Conservation (phyloP, 2,329 filamentous ascomycete genomes). For the Xylariaceae sp. region DNA sequence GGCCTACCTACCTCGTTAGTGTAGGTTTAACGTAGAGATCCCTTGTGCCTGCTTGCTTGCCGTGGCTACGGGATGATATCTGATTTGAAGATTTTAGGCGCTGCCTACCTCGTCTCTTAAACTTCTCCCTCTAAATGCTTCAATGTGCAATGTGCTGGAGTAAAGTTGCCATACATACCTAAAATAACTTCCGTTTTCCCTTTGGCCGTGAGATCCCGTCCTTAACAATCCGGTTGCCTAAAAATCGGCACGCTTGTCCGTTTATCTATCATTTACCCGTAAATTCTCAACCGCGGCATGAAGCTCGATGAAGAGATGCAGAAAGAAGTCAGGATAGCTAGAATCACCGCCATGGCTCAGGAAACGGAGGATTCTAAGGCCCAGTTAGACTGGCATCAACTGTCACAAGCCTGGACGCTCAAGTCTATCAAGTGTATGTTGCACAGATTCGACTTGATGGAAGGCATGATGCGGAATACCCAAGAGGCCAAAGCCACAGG, state of each 20-base stretch:
- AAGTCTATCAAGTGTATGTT: not conserved
- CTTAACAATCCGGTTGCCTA: no score
- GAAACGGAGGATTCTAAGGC: not conserved
- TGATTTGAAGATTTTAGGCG: no score
- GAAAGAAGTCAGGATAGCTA: not conserved
- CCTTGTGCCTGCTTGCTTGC: no score
- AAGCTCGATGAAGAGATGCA: not conserved
- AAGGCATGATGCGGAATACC: constrained; percentile 8
- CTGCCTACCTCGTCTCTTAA: no score
- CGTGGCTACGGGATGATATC: no score
- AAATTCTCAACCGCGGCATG: not conserved
- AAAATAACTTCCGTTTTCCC: no score
- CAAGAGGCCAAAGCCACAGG: constrained; percentile 7
- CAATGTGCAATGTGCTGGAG: no score
- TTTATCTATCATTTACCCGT: not conserved
- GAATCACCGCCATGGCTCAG: not conserved
- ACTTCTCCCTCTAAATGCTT: no score
- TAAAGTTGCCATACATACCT: no score
- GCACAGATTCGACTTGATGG: constrained; percentile 3
- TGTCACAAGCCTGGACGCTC: not conserved
- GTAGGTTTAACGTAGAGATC: no score
- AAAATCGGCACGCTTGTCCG: not conserved
- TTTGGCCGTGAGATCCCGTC: no score
- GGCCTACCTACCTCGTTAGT: no score
- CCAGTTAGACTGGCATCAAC: not conserved